Base-by-base conservation (phyloP, 2,329 filamentous ascomycete genomes). In the Diaporthe nobilis region DNA sequence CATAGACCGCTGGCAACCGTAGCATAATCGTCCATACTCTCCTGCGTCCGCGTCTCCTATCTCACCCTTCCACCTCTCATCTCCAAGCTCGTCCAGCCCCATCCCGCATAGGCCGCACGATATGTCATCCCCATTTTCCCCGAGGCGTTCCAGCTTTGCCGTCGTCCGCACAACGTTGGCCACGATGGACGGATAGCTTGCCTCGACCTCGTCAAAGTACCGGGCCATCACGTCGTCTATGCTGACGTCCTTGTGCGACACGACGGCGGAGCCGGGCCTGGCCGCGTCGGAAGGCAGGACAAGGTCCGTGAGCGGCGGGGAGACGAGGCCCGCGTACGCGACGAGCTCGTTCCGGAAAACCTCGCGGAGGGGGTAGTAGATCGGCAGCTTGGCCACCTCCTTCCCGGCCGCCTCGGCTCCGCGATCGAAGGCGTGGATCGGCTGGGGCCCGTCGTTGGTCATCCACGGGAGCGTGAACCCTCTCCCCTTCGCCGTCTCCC, bases 151-250 rank as follows among this genome's bases (percentile, higher is more conserved):
- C 55, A 98, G 88, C 84, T 97, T 98, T 71, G 92, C 93, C n/a
- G 94, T 93, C 47, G 96, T 99, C 77, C 95, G 92, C 7, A 98
- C 96, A 13, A 99, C 97, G 82, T 99, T 99, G 44, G 96, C 94
- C 79, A 99, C 96, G 74, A 98, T 95, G 73, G 94, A 95, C 4
- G 96, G 94, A 81, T 97, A 98, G 76, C 93, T 94, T 78, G 92
- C 91, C 82, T 98, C 96, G 22, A 98, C 95, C 55, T 92, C 93
- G 78, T 92, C 91, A 81, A 99, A 98, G 83, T 98, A 99, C 75
- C 95, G 92, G 75, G 89, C 86, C 93, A 98, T 96, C 72, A 99
- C 90, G 79, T 96, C 93, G 81, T 98, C 95, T 80, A 99, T 98
- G 61, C 95, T 97, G 61, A 95, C 90, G 78, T 95, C 93, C 81